Base-by-base conservation (phyloP, 257 asterid species). In the Solanum commersonii region DNA sequence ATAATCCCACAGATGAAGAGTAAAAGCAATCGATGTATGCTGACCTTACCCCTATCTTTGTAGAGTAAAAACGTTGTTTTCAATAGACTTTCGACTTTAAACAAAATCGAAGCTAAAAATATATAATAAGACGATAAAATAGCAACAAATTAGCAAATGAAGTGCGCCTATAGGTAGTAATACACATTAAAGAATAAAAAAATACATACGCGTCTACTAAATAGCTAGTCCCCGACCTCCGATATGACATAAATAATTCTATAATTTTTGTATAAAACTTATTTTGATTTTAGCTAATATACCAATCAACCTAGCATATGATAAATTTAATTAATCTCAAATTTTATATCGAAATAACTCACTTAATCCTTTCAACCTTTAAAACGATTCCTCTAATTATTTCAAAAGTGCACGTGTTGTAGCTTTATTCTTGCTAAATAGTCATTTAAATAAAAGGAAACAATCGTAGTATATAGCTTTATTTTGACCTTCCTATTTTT, bases 51-150 rank as follows among this genome's bases (percentile, higher is more conserved):
- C 6, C 13, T 60, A 23, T 10, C 10, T 60, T 60, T 60, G 2
- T 4, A 1, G 7, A 10, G 3, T 23, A 10, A 3, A 10, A 1
- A 63, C 2, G 0, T 0, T 23, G 0, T 5, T 63, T 63, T n/a
- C 27, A 23, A 60, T 60, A 60, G 1, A 60, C 12, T 60, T 3
- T 22, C 1, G 0, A 1, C 4, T 56, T 1, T 46, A 46, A 46
- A 7, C 10, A 56, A 56, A 56, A 56, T 56, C 2, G 10, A 56
- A 56, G n/a, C 11, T 11, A 10, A 23, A 0, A 60, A 23, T 23
- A 22, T 60, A 4, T 60, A n/a, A 10, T n/a, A 23, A 4, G 29
- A 60, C 70, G 1, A 9, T 9, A 60, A 60, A 60, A 23, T 60
- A 9, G 70, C 70, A 56, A 56, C 25, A 56, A 56, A 56, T 56